Evolutionary conservation across 495 filamentous ascomycete genomes (phyloP), one percentile per base, ranked within the genome.

Genomic region (Choiromyces venosus): DNA sequence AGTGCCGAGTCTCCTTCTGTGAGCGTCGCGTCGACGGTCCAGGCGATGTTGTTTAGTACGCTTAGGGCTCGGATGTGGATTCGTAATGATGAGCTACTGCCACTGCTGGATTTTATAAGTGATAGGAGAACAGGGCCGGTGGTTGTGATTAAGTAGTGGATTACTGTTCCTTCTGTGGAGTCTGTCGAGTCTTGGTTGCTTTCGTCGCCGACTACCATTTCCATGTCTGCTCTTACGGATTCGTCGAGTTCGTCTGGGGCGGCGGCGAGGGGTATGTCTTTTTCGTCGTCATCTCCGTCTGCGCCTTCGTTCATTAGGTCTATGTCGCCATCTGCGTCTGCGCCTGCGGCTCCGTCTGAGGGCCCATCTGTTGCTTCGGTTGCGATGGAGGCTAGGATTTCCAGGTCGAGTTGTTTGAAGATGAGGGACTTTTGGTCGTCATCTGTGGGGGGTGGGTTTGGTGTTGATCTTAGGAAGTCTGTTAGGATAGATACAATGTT

Each of bases 1-100:
- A 80, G 37, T 16, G 69, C 40, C 74, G 73, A 88, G n/a, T n/a
- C n/a, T 79, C 69, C 81, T 80, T 37, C 79, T 69, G 81, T 84
- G 84, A 70, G 83, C 66, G 87, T 79, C 69, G 82, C 83, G 19
- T 85, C 84, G 18, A 87, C 80, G 21, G 87, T 86, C 88, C 88
- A 90, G 21, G 88, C 81, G 69, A 90, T 87, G 76, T 90, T 90
- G 79, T 87, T 88, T 37, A 90, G 82, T 12, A 86, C 83, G 19
- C 83, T 83, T 9, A 90, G 73, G 10, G 87, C 85, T 64, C 84
- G 83, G 9, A 72, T 81, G 56, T 84, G 85, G 65, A 87, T 64
- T n/a, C 66, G 37, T 4, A 71, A 68, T 46, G 66, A 29, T 69
- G 74, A n/a, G n/a, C n/a, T n/a, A 33, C 52, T 12, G 72, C 71